Conservation (phyloP, 441 rosid genomes). For the Populus tomentosa region DNA sequence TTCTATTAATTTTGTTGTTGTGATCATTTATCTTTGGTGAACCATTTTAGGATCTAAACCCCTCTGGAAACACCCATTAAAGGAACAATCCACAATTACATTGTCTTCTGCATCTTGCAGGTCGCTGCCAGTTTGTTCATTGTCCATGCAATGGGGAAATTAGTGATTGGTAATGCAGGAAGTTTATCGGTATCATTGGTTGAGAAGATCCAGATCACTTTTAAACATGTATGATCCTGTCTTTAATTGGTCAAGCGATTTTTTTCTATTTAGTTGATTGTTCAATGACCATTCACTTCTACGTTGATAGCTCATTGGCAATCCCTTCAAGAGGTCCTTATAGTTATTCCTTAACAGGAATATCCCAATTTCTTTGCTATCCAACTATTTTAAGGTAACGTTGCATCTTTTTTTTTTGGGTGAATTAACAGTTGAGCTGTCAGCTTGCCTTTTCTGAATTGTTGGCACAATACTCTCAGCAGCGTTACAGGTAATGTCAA, state of each 20-base stretch:
- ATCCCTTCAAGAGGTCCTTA: not conserved
- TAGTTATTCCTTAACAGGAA: not conserved
- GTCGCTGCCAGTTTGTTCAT: constrained; percentile 62
- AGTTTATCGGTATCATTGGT: constrained; percentile 60
- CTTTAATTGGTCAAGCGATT: constrained; percentile 10
- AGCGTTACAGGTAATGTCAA: constrained; percentile 62
- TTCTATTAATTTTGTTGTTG: not conserved
- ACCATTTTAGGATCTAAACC: not conserved
- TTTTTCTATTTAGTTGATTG: not conserved
- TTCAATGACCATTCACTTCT: not conserved
- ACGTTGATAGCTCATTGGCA: not conserved
- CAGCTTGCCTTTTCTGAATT: constrained; percentile 82
- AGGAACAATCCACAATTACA: not conserved
- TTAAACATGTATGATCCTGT: constrained; percentile 45
- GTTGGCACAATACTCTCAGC: constrained; percentile 58
- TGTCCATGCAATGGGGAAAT: constrained; percentile 64
- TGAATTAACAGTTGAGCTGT: constrained; percentile 50
- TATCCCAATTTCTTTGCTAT: not conserved
- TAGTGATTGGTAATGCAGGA: constrained; percentile 59
- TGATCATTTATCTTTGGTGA: not conserved
- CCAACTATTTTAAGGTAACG: constrained; percentile 11
- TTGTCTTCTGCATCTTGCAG: constrained; percentile 38
- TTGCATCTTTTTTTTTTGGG: constrained; percentile 21
- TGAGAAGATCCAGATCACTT: constrained; percentile 48
- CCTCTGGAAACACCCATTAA: not conserved